These are phyloP conservation scores for Pseudogymnoascus sp. DNA, from an alignment of 2,329 filamentous ascomycete species.

Conservation along the genomic window DNA sequence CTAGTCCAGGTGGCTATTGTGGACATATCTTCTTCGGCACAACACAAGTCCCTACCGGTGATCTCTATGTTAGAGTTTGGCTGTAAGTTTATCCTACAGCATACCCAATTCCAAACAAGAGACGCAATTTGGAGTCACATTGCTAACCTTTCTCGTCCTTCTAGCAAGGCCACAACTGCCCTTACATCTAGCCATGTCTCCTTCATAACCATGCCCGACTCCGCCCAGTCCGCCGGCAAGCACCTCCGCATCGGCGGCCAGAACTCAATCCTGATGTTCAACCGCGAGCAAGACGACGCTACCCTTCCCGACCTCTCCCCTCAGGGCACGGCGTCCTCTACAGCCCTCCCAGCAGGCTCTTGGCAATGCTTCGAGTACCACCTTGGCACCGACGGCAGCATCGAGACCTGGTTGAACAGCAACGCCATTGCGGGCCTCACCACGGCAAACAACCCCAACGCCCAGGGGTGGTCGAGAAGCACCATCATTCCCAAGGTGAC, in stretches of 20 bases:
- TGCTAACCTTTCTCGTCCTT: constrained; percentile 21
- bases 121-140: constrained; percentile 11
- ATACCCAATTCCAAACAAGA: background rate
- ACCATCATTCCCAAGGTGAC: constrained; percentile 44
- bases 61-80: constrained; percentile 50
- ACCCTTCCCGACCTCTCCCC: constrained; percentile 55
- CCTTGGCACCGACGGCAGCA: constrained; percentile 46
- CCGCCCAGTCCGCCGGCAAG: constrained; percentile 46
- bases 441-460: constrained; percentile 42
- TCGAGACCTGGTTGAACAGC: constrained; percentile 55
- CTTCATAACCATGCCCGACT: constrained; percentile 58
- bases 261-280: constrained; percentile 55
- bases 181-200: constrained; percentile 53
- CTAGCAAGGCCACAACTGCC: constrained; percentile 47
- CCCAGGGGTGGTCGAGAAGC: constrained; percentile 45
- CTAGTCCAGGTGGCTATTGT: constrained; percentile 46
- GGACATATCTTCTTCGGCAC: constrained; percentile 57
- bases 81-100: constrained; percentile 38
- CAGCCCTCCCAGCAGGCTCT: constrained; percentile 39
- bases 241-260: constrained; percentile 56
- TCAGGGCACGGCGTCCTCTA: constrained; percentile 48
- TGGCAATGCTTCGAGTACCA: constrained; percentile 59
- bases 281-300: constrained; percentile 55
- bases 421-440: constrained; percentile 45
- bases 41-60: constrained; percentile 45